Conservation (phyloP, 805 yeast genomes). For the Millerago galiae region DNA sequence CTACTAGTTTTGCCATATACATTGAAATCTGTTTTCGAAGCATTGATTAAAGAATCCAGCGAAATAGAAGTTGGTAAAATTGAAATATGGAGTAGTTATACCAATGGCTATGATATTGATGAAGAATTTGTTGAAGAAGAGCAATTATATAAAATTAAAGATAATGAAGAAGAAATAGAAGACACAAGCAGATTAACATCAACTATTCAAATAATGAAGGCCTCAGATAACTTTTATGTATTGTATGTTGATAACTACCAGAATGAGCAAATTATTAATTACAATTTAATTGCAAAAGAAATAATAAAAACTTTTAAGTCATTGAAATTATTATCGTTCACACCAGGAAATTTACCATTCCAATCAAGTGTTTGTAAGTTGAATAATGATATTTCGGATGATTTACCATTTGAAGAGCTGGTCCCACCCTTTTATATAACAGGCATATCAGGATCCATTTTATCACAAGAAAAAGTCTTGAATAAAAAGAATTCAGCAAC, state of each 20-base stretch:
- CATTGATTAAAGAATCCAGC: background rate
- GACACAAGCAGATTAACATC: conserved; percentile 2
- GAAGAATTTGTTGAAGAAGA: conserved; percentile 41
- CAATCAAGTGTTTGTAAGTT: conserved; percentile 19
- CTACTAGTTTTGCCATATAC: conserved; percentile 5
- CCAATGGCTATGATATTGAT: conserved; percentile 3
- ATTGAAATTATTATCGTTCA: conserved; percentile 13
- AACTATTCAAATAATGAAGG: conserved; percentile 11
- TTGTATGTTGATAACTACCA: conserved; percentile 15
- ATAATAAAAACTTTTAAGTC: conserved; percentile 9
- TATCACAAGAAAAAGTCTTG: conserved; percentile 22
- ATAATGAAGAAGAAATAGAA: conserved; percentile 1
- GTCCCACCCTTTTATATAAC: conserved; percentile 59
- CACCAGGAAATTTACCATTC: conserved; percentile 30
- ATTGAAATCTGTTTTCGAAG: conserved; percentile 1
- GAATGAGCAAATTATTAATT: conserved; percentile 28
- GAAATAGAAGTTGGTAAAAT: background rate
- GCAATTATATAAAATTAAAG: conserved; percentile 35
- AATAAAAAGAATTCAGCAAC: conserved; percentile 8
- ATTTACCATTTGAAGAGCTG: conserved; percentile 23
- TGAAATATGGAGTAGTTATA: conserved; percentile 1
- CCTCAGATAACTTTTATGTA: conserved; percentile 10
- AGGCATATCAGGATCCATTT: conserved; percentile 46
- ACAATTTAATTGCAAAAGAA: conserved; percentile 23
- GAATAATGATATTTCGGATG: background rate